A percentile compares a stretch with the other conserved stretches of the same genome.
phyloP scores from a whole-genome alignment of 225 moss, liverwort and hornwort species.

The Physcomitrellopsis africana region DNA sequence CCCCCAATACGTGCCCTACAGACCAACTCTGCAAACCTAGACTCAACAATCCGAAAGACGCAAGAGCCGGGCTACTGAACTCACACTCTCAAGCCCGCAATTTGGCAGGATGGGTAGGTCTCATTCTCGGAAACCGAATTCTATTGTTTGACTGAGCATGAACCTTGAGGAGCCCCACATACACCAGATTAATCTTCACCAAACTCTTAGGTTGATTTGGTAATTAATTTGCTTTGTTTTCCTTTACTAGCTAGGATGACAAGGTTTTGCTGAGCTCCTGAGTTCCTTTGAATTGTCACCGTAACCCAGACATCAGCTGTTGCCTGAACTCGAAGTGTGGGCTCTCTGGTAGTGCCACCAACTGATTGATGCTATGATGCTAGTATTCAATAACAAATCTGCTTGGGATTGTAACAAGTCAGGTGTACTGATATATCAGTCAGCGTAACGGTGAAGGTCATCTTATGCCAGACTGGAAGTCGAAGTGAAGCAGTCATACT shows the following conservation, averaged over 20 bases:
- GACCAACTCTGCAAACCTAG: too few species aligned
- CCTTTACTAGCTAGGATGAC: conserved; percentile 14
- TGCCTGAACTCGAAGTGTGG: conserved; percentile 39
- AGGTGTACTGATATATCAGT: background rate
- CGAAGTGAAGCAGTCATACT: background rate
- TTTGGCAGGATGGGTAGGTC: background rate
- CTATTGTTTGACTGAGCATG: conserved; percentile 32
- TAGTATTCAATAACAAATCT: background rate
- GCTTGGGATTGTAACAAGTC: background rate
- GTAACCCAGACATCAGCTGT: background rate
- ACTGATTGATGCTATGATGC: background rate
- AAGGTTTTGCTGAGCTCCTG: background rate
- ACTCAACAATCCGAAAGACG: background rate
- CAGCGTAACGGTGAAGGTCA: background rate
- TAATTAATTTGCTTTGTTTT: background rate
- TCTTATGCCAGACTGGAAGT: background rate
- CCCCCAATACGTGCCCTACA: too few species aligned
- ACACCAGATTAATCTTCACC: too few species aligned
- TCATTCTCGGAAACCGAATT: conserved; percentile 11
- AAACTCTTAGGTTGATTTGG: too few species aligned
- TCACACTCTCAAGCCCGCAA: background rate
- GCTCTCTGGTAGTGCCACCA: background rate
- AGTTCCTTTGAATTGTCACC: background rate
- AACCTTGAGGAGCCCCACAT: background rate
- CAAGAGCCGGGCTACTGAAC: conserved; percentile 10